These are phyloP conservation scores for Boletellus deceptivus DNA, from an alignment of 1,284 basidiomycete genomes.

Conservation along the genomic window DNA sequence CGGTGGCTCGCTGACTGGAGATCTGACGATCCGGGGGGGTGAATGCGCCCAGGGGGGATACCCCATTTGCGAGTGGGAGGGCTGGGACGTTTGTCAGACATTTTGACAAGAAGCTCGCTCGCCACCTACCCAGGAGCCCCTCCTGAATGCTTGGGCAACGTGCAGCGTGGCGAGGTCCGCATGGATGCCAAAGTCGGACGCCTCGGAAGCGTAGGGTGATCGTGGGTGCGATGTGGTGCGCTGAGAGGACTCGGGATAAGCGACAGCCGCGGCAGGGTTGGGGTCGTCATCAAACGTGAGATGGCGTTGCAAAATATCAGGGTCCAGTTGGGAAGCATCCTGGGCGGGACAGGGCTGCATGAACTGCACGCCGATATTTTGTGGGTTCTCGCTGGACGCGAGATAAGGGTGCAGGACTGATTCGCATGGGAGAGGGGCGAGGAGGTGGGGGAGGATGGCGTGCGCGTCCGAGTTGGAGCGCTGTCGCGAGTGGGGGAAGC, in stretches of 20 bases:
- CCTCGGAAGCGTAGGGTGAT: constrained; percentile 16
- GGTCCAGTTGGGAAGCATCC: constrained; percentile 26
- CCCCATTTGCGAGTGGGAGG: constrained; percentile 18
- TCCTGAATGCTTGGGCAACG: constrained; percentile 18
- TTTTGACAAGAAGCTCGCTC: background rate
- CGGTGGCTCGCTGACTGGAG: constrained; percentile 33
- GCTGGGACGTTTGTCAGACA: constrained; percentile 23
- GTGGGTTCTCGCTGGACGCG: constrained; percentile 8
- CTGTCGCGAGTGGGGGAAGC: constrained; percentile 11
- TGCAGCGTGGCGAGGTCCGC: constrained; percentile 14
- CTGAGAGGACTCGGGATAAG: constrained; percentile 34
- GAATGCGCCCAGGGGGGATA: constrained; percentile 18
- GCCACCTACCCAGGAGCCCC: constrained; percentile 27
- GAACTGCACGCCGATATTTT: constrained; percentile 36
- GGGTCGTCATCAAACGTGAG: constrained; percentile 8
- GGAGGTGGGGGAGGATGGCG: constrained; percentile 19
- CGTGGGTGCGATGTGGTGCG: constrained; percentile 28
- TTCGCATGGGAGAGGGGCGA: constrained; percentile 19
- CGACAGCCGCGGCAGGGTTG: constrained; percentile 2
- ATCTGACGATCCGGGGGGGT: constrained; percentile 15
- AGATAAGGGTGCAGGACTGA: constrained; percentile 20
- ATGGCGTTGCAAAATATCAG: constrained; percentile 27
- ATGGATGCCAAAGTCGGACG: constrained; percentile 10
- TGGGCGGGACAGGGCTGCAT: constrained; percentile 24
- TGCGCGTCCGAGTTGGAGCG: constrained; percentile 15